phyloP scores from a whole-genome alignment of 345 rosid genomes.

The Microcos paniculata region DNA sequence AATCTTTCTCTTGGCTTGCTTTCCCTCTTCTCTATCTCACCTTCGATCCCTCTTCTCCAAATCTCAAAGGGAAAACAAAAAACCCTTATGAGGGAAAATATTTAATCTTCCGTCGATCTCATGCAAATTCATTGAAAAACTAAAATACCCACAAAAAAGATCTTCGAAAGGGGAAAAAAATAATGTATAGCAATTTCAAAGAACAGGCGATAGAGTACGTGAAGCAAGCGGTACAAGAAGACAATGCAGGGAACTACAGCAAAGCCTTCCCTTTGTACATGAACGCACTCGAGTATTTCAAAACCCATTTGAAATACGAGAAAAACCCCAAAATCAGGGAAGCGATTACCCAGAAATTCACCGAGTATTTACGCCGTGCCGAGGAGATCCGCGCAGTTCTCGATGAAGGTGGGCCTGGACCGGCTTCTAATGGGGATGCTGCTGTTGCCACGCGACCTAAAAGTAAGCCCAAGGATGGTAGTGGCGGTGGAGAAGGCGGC shows the following conservation, averaged over 20 bases:
- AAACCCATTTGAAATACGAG: constrained; percentile 82
- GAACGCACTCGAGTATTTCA: constrained; percentile 86
- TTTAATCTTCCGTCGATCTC: background rate
- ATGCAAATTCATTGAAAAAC: constrained; percentile 22
- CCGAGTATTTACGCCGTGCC: constrained; percentile 76
- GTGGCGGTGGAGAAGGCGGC: constrained; percentile 38
- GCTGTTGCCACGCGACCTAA: constrained; percentile 67
- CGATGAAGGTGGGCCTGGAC: constrained; percentile 69
- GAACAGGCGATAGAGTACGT: constrained; percentile 88
- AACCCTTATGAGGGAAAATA: background rate
- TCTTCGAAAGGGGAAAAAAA: constrained; percentile 7
- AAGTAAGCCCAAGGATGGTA: constrained; percentile 68
- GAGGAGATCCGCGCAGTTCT: constrained; percentile 84
- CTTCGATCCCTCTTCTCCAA: background rate
- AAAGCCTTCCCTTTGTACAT: constrained; percentile 83
- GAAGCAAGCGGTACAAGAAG: constrained; percentile 73
- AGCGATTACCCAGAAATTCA: constrained; percentile 74
- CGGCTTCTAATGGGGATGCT: constrained; percentile 59
- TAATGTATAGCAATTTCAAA: constrained; percentile 83
- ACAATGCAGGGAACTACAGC: constrained; percentile 72
- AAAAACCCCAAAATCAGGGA: constrained; percentile 75
- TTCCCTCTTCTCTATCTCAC: background rate
- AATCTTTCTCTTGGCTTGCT: background rate
- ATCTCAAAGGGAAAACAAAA: background rate
- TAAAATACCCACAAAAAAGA: background rate